Conservation (phyloP, 2,329 filamentous ascomycete species). For the Colletotrichum gigasporum region DNA sequence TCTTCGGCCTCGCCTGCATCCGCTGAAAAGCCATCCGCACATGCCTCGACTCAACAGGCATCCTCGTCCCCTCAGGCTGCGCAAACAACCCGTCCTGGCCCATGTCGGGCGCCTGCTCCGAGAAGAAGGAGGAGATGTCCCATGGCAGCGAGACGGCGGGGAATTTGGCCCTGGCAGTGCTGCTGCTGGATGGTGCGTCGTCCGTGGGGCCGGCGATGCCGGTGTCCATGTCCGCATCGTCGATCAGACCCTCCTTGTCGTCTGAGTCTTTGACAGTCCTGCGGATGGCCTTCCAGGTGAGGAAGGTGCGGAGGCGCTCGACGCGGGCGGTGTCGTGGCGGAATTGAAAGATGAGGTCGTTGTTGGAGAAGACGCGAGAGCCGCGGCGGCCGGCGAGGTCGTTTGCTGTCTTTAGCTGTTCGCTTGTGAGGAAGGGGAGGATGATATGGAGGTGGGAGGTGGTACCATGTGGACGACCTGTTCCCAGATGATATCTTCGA, state of each 20-base stretch:
- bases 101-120: conserved; percentile 14
- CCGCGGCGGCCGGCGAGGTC: conserved; percentile 35
- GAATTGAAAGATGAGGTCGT: conserved; percentile 37
- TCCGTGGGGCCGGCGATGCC: not conserved
- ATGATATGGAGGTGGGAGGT: no score
- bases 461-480: conserved; percentile 33
- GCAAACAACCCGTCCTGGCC: not conserved
- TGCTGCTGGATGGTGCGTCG: not conserved
- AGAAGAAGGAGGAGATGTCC: conserved; percentile 31
- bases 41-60: conserved; percentile 7
- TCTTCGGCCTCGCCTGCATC: not conserved
- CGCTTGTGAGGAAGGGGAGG: not conserved
- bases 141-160: conserved; percentile 26
- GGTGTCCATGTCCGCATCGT: conserved; percentile 20
- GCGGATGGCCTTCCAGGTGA: conserved; percentile 37
- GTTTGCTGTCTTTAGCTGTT: conserved; percentile 31
- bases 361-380: conserved; percentile 32
- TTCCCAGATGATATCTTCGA: conserved; percentile 34
- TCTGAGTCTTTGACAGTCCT: conserved; percentile 33
- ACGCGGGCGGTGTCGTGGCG: conserved; percentile 35
- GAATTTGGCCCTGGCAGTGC: conserved; percentile 9
- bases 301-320: conserved; percentile 34
- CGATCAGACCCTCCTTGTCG: conserved; percentile 27
- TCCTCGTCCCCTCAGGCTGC: not conserved
- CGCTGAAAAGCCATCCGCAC: conserved; percentile 12